Conservation (phyloP, 116 monocot species). For the Phalaenopsis hybrid region DNA sequence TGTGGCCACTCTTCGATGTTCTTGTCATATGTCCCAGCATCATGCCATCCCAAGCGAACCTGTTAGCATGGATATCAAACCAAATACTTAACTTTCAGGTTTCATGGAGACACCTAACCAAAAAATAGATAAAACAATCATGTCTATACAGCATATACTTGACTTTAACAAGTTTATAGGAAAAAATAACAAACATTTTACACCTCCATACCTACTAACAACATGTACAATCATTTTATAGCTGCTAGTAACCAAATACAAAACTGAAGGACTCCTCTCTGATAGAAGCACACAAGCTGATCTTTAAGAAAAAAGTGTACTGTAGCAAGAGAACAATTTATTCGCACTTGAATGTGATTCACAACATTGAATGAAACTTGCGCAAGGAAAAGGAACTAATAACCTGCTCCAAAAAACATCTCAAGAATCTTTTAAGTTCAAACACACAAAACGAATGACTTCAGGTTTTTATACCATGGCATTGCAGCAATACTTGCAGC, state of each 20-base stretch:
- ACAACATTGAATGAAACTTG: no score
- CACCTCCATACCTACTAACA: neutral
- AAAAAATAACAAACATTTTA: neutral
- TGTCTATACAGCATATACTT: neutral
- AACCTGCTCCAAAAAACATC: no score
- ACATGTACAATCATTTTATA: neutral
- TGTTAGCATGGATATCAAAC: conserved; percentile 13
- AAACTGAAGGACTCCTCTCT: neutral
- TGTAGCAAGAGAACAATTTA: neutral
- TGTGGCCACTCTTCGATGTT: conserved; percentile 85
- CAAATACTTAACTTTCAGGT: neutral
- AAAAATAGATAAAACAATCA: neutral
- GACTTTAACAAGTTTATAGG: neutral
- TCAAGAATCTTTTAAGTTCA: no score
- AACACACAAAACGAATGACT: no score
- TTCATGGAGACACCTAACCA: neutral
- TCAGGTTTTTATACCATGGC: no score
- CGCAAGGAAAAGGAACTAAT: no score
- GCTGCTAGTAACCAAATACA: neutral
- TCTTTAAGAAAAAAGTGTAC: neutral
- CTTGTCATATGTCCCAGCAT: conserved; percentile 93
- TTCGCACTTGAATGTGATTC: no score
- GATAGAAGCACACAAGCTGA: neutral
- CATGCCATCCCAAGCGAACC: conserved; percentile 98
- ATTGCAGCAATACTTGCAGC: no score